A percentile compares a stretch with the other conserved stretches of the same genome.
Conservation (phyloP, 2,329 filamentous ascomycete genomes). For the Parastagonospora nodorum region DNA sequence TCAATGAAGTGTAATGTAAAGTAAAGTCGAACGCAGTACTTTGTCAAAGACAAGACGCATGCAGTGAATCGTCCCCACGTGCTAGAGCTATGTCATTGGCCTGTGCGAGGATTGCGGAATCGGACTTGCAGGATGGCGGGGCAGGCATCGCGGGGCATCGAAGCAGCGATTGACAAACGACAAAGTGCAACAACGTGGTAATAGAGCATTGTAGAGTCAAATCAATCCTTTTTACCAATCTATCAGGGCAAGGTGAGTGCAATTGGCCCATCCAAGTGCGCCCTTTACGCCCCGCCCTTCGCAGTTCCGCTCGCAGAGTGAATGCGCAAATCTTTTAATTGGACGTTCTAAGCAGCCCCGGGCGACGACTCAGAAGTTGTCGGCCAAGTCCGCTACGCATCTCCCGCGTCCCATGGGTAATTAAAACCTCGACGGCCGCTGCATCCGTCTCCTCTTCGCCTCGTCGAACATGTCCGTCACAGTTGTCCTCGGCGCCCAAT, state of each 20-base stretch:
- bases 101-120: slow-evolving; percentile 19
- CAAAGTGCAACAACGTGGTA: no score
- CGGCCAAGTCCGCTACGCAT: slow-evolving; percentile 16
- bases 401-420: slow-evolving; percentile 14
- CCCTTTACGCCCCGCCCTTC: not conserved
- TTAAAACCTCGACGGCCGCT: slow-evolving; percentile 26
- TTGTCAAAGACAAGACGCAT: not conserved
- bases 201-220: no score
- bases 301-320: slow-evolving; percentile 1
- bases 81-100: slow-evolving; percentile 15
- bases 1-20: no score
- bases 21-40: no score
- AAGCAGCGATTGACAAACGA: not conserved
- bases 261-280: slow-evolving; percentile 5
- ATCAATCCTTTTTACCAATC: no score
- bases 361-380: slow-evolving; percentile 15
- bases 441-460: slow-evolving; percentile 15
- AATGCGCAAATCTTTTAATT: slow-evolving; percentile 32
- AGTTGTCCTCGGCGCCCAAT: slow-evolving; percentile 65
- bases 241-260: not conserved
- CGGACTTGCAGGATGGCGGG: slow-evolving; percentile 18
- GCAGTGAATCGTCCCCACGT: not conserved
- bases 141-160: slow-evolving; percentile 11
- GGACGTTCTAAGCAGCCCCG: slow-evolving; percentile 5
- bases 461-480: slow-evolving; percentile 54